These are phyloP conservation scores for Ochromonas danica DNA, from an alignment of 108 stramenopile species.

Conservation along the genomic window DNA sequence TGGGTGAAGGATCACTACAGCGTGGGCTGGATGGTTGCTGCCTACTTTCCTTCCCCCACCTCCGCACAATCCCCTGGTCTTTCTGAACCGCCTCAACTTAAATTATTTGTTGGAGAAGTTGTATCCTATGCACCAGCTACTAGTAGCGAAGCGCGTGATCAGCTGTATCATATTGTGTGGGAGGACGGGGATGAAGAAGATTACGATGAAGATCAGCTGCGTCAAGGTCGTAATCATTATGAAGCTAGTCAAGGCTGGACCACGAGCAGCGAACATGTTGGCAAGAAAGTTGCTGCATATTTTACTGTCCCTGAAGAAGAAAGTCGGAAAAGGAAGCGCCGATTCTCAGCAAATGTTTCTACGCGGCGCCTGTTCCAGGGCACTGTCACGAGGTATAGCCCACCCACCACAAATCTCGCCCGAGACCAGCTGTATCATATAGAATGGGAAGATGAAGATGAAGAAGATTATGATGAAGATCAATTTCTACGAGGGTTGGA, in stretches of 20 bases:
- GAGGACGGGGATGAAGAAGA: conserved; percentile 23
- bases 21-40: background rate
- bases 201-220: background rate
- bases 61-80: too few relatives aligned
- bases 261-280: background rate
- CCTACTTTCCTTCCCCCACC: too few relatives aligned
- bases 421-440: background rate
- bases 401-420: background rate
- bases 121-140: background rate
- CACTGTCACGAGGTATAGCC: background rate
- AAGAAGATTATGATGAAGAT: background rate
- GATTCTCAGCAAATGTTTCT: too few relatives aligned
- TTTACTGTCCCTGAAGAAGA: background rate
- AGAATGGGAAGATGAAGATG: background rate
- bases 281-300: background rate
- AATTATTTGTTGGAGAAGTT: background rate
- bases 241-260: background rate
- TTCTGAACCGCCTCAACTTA: background rate
- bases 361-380: background rate
- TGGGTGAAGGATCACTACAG: background rate
- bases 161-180: conserved; percentile 20
- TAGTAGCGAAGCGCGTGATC: background rate
- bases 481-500: background rate
- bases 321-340: too few relatives aligned
- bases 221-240: background rate